Conservation (phyloP, 176 grass and related monocot genomes). For the Oryza longistaminata region DNA sequence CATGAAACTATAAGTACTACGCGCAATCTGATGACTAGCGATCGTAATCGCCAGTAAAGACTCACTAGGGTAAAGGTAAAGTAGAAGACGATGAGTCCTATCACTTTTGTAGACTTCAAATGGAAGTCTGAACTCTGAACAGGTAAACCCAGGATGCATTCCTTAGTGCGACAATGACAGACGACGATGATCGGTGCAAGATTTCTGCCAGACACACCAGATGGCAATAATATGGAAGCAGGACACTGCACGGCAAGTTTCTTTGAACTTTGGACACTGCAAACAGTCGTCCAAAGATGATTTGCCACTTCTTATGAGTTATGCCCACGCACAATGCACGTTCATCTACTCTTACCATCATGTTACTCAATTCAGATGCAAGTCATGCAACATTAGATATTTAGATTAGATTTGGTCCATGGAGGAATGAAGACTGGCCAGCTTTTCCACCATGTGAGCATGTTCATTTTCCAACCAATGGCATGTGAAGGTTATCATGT, state of each 20-base stretch:
- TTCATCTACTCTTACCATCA: not conserved
- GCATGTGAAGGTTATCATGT: not conserved
- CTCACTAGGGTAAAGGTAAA: too few species aligned
- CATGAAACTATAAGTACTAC: too few species aligned
- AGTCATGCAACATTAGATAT: not conserved
- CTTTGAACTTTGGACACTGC: not conserved
- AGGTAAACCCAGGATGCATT: slow-evolving; percentile 29
- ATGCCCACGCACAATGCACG: not conserved
- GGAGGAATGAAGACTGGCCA: not conserved
- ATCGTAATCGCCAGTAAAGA: too few species aligned
- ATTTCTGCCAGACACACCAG: not conserved
- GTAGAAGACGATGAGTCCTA: too few species aligned
- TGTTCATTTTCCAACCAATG: not conserved
- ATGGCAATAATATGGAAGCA: not conserved
- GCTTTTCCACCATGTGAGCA: not conserved
- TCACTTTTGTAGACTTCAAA: too few species aligned
- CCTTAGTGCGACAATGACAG: not conserved
- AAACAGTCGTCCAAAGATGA: too few species aligned
- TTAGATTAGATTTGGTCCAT: not conserved
- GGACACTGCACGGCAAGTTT: slow-evolving; percentile 13
- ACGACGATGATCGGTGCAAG: not conserved
- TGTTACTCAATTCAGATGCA: not conserved
- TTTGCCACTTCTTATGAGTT: too few species aligned
- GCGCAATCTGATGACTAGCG: too few species aligned
- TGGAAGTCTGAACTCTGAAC: slow-evolving; percentile 47